Evolutionary conservation across 1,284 basidiomycete genomes (phyloP), one percentile per base, ranked within the genome.

Genomic region (Somion occarium): DNA sequence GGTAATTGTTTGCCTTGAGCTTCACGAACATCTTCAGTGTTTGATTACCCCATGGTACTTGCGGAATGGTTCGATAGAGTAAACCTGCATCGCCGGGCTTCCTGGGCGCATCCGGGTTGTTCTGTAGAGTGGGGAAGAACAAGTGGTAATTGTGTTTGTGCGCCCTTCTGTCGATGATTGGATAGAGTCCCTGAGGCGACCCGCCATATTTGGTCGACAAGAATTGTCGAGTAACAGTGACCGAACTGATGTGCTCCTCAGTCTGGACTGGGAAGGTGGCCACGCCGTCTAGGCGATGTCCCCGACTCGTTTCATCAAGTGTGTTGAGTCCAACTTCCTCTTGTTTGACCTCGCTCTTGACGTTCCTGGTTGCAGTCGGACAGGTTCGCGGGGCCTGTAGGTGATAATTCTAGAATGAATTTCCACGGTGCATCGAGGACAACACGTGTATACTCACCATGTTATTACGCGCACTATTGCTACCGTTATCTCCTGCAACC

Each of bases 61-160:
- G 4, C 1, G 11, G 25, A 3, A 23, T 42, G 12, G 48, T 45
- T 12, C 51, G 44, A 34, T 49, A 58, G 23, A 60, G 38, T 9
- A 63, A 42, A 0, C 61, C 61, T 1, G 56, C 53, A 27, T 46
- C 26, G 2, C 62, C 60, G 3, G 58, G 51, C 12, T 44, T 25
- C n/a, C 15, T 20, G 3, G 62, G 60, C 2, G 56, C 50, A n/a
- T 60, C 42, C 5, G 62, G 61, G 26, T 61, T 51, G 34, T 42
- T 51, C 9, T 37, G 27, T 18, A 55, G 49, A 12, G 34, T 53
- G 12, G 55, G 50, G 47, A 49, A 60, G n/a, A 61, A 20, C 38
- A 61, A 53, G 18, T 53, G 23, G 11, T 55, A 48, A 18, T 44
- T 13, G 48, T 51, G 45, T 37, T 47, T 56, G 20, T 43, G 13